Conservation (phyloP, 164 flowering plant species). For the Annona squamosa region DNA sequence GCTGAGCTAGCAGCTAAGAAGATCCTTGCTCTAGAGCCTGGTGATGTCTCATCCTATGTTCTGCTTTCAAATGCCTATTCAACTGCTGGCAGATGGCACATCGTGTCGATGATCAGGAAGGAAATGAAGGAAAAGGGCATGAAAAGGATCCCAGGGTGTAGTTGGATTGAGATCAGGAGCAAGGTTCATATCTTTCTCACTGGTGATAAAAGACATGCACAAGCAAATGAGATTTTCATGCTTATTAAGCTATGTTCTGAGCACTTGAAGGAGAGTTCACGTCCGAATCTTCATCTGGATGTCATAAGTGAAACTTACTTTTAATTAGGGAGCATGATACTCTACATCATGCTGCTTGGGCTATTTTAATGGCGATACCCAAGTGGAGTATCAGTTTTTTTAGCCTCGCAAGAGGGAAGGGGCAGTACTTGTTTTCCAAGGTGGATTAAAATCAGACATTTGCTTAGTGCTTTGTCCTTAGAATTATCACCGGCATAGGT, state of each 20-base stretch:
- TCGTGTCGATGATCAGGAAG: constrained; percentile 42
- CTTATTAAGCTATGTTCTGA: constrained; percentile 24
- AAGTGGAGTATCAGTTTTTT: background rate
- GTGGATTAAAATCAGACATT: background rate
- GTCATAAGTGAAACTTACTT: background rate
- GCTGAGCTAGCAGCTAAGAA: constrained; percentile 47
- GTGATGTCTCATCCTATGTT: constrained; percentile 61
- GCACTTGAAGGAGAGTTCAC: constrained; percentile 24
- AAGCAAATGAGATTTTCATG: constrained; percentile 34
- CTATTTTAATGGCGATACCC: background rate
- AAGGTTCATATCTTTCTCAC: constrained; percentile 53
- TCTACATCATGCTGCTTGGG: background rate
- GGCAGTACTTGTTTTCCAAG: no score
- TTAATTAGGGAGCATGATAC: background rate
- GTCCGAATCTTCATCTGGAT: background rate
- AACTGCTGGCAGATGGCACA: constrained; percentile 61
- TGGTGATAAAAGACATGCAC: constrained; percentile 35
- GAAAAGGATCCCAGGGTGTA: constrained; percentile 59
- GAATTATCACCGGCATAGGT: constrained; percentile 14
- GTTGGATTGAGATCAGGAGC: constrained; percentile 63
- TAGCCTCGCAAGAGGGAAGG: background rate
- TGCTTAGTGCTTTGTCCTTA: constrained; percentile 3
- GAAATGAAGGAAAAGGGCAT: constrained; percentile 58
- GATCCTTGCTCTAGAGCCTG: constrained; percentile 51
- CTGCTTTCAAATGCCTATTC: constrained; percentile 65